phyloP scores from a whole-genome alignment of 2,329 filamentous ascomycete species.

The Colletotrichum chrysophilum region DNA sequence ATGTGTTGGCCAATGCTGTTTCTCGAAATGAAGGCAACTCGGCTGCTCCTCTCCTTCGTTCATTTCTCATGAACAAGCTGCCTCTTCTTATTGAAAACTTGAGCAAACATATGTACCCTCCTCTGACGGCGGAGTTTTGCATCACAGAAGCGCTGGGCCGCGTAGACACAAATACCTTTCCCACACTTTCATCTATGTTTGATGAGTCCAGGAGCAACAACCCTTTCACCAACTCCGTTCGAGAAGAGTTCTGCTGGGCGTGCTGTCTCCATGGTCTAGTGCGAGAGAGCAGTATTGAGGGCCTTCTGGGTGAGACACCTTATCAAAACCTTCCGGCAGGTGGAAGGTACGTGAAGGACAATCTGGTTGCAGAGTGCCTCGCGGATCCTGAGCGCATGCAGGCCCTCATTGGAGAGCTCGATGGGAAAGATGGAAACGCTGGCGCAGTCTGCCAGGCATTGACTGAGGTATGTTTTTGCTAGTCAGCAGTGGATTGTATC shows the following conservation, averaged over 20 bases:
- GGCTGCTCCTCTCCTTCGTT: conserved; percentile 77
- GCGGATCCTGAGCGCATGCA: conserved; percentile 78
- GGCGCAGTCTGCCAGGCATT: conserved; percentile 83
- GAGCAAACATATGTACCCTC: conserved; percentile 71
- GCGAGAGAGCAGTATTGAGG: conserved; percentile 76
- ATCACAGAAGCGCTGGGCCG: conserved; percentile 75
- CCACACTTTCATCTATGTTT: conserved; percentile 64
- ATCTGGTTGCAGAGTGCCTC: conserved; percentile 78
- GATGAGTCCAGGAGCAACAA: conserved; percentile 63
- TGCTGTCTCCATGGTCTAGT: conserved; percentile 91
- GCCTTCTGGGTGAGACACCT: conserved; percentile 82
- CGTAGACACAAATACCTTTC: conserved; percentile 80
- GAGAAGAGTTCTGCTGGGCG: conserved; percentile 83
- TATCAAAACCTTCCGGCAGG: conserved; percentile 78
- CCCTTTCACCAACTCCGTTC: conserved; percentile 62
- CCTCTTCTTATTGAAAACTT: conserved; percentile 59
- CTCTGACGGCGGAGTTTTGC: conserved; percentile 77
- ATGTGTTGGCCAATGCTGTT: conserved; percentile 85
- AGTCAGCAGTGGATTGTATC: not conserved
- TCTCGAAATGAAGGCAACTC: conserved; percentile 65
- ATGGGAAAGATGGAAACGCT: conserved; percentile 90
- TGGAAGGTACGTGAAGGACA: conserved; percentile 78
- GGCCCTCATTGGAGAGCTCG: conserved; percentile 79
- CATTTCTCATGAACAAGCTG: conserved; percentile 79
- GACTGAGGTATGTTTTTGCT: conserved; percentile 60